Percentiles rank a stretch among this genome's conserved stretches.
Conservation (phyloP, 2,329 filamentous ascomycete genomes). For the Sarocladiaceae sp. region DNA sequence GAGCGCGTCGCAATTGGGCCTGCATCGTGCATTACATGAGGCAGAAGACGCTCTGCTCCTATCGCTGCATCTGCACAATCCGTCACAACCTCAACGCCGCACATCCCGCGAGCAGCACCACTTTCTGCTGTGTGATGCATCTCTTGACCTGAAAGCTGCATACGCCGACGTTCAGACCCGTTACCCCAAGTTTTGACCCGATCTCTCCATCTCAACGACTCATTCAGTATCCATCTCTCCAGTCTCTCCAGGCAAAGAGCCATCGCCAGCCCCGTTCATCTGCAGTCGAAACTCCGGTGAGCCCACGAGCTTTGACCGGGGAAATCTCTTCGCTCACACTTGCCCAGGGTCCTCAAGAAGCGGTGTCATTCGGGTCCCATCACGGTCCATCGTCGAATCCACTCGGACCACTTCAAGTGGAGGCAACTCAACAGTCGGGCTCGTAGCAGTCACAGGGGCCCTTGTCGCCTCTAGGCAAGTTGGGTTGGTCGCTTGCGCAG, state of each 20-base stretch:
- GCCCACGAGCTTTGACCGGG: constrained; percentile 2
- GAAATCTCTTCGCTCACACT: constrained; percentile 1
- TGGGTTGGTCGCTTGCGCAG: not conserved
- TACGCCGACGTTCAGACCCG: not conserved
- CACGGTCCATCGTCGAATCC: constrained; percentile 3
- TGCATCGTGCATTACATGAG: constrained; percentile 1
- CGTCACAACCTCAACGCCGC: not conserved
- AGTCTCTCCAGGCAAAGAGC: not conserved
- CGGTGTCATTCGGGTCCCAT: constrained; percentile 5
- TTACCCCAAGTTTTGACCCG: constrained; percentile 1
- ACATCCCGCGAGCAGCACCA: constrained; percentile 1
- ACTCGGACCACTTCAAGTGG: constrained; percentile 5
- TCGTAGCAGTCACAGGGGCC: not conserved
- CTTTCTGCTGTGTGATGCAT: not conserved
- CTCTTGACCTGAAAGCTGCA: not conserved
- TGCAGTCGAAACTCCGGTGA: not conserved
- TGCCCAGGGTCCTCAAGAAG: constrained; percentile 3
- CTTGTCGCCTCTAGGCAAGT: not conserved
- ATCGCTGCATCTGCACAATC: not conserved
- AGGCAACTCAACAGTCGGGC: constrained; percentile 4
- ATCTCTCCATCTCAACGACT: constrained; percentile 1
- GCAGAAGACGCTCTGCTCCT: constrained; percentile 2
- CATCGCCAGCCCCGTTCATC: not conserved
- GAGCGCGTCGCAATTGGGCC: not conserved
- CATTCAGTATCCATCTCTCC: not conserved